Conservation (phyloP, 1,284 basidiomycete genomes). For the Lentinula novae-zelandiae region DNA sequence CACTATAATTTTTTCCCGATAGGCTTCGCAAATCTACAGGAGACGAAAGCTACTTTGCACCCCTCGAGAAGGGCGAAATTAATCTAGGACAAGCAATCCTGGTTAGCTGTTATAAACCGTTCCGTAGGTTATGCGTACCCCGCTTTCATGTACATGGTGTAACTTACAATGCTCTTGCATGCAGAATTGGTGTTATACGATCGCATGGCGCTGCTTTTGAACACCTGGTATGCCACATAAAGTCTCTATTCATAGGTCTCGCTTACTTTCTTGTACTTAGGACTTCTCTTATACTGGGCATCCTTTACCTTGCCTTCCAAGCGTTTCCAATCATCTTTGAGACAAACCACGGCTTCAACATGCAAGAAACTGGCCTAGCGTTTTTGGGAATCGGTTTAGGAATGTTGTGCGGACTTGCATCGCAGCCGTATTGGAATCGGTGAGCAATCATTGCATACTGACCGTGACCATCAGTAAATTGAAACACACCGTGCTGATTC, state of each 20-base stretch:
- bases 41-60: slow-evolving; percentile 51
- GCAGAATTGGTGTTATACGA: slow-evolving; percentile 68
- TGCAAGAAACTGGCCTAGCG: slow-evolving; percentile 57
- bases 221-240: slow-evolving; percentile 49
- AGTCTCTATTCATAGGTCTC: background rate
- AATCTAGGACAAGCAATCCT: slow-evolving; percentile 44
- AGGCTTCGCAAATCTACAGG: slow-evolving; percentile 57
- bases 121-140: slow-evolving; percentile 48
- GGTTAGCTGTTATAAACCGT: slow-evolving; percentile 63
- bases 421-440: slow-evolving; percentile 67
- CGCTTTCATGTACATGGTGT: background rate
- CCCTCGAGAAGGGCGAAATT: slow-evolving; percentile 45
- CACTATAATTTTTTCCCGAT: slow-evolving; percentile 16
- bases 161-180: background rate
- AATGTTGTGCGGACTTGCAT: slow-evolving; percentile 49
- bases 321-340: slow-evolving; percentile 71
- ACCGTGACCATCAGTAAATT: background rate
- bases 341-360: slow-evolving; percentile 55
- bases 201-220: slow-evolving; percentile 72
- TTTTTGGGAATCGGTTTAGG: slow-evolving; percentile 76
- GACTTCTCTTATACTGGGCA: slow-evolving; percentile 65
- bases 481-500: too few species aligned
- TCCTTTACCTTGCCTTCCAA: slow-evolving; percentile 74
- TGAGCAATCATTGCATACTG: slow-evolving; percentile 18
- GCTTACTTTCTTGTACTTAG: slow-evolving; percentile 13